Percentiles rank a stretch among this genome's conserved stretches.
phyloP scores from a whole-genome alignment of 2,329 filamentous ascomycete genomes.

The Verticillium klebahnii region DNA sequence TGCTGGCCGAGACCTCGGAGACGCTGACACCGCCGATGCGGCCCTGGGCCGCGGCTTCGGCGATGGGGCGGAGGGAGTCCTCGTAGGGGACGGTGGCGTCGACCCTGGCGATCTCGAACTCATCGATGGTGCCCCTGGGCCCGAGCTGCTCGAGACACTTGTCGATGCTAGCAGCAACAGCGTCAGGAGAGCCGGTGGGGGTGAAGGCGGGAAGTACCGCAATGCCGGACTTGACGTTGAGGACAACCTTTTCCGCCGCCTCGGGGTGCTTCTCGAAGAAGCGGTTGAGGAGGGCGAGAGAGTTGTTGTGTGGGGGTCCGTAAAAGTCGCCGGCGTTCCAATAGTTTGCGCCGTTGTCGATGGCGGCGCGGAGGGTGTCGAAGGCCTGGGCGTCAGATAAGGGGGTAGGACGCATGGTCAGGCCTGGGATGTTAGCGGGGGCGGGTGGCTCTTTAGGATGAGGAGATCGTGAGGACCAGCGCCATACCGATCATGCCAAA shows the following conservation, averaged over 20 bases:
- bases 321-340: neutral
- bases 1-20: conserved; percentile 34
- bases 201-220: neutral
- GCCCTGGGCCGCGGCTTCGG: conserved; percentile 17
- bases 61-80: conserved; percentile 20
- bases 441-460: neutral
- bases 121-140: conserved; percentile 31
- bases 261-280: neutral
- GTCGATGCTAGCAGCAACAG: neutral
- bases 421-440: neutral
- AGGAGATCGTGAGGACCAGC: neutral
- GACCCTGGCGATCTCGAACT: conserved; percentile 45
- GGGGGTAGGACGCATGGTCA: neutral
- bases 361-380: neutral
- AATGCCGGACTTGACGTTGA: neutral
- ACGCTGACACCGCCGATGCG: conserved; percentile 39
- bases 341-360: neutral
- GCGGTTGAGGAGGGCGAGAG: neutral
- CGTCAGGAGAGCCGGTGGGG: neutral
- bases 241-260: neutral
- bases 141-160: neutral
- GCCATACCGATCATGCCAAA: conserved; percentile 20
- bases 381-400: neutral
- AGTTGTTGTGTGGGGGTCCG: neutral
- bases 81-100: conserved; percentile 39